Base-by-base conservation (phyloP, 2,329 filamentous ascomycete genomes). In the Trichoderma hamatum region DNA sequence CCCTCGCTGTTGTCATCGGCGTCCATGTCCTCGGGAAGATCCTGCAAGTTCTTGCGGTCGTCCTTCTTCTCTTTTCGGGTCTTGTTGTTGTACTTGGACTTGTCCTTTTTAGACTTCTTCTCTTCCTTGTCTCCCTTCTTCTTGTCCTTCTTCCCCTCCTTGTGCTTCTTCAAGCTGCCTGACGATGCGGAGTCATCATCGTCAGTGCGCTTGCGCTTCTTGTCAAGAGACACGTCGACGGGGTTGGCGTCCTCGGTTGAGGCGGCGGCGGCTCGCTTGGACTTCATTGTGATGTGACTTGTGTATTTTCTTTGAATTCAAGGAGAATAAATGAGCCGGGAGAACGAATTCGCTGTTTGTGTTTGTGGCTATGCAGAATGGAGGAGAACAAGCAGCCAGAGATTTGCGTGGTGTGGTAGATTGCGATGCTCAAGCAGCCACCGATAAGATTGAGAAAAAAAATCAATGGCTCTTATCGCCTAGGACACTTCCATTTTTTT, bases 21-120 rank as follows among this genome's bases (percentile, higher is more conserved):
- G 11, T 73, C 73, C 59, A 73, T 72, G 51, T 78, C 78, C 30
- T 78, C 78, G 0, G 79, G 80, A 11, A 82, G 75, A 34, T 81
- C 76, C 55, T 77, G 76, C 7, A 81, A 72, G 54, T 82, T 72
- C 73, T 80, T 80, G 65, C 77, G 77, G 76, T 81, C 81, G 19
- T 81, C 78, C 72, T 82, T 81, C 73, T 80, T 81, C 69, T 82
- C 80, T 68, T 80, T 79, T 51, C 80, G 78, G 67, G 76, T 77
- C 72, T 81, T 78, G 61, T 78, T 78, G 65, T 80, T 78, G 66
- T 78, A 76, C 75, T 81, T 81, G 21, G 81, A 76, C 73, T 82
- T 81, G 72, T 79, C 80, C 68, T 81, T 78, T 66, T 72, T 76
- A 74, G 80, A 80, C 32, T 81, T 77, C 73, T 82, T 81, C 73